Evolutionary conservation across 2,329 filamentous ascomycete species (phyloP), one percentile per base, ranked within the genome.

Genomic region (Ophiocordyceps camponoti-saundersi): DNA sequence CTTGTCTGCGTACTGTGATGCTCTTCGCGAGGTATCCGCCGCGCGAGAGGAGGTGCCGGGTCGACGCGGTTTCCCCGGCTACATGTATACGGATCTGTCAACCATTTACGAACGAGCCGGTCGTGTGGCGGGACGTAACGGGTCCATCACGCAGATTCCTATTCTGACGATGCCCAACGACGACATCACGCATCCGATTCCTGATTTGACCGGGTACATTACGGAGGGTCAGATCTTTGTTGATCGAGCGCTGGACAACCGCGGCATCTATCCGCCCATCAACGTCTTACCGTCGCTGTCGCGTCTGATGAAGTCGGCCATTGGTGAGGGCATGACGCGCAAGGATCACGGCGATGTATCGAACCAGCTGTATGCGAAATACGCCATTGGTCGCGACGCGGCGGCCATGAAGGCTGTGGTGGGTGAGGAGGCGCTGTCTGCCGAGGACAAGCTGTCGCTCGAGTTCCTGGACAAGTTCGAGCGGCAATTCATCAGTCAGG

Each of bases 1-100:
- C 76, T 71, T 98, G 57, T 92, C 92, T 1, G 88, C 92, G 45
- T 98, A 98, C 76, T 98, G 93, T 66, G 92, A 98, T 66, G 93
- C 92, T 54, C 82, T 98, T 54, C 92, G 92, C 78, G 92, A 98
- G 70, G 92, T 98, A 45, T 98, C 92, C 15, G 90, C 92, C 47
- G 92, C 92, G 46, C 80, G 92, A 71, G 92, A 98, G 76, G 92
- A 98, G 80, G 92, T 98, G 42, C 92, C 92, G 40, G 92, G 92
- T 75, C 90, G 92, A 66, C 90, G 92, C 80, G 92, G 92, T 77
- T 98, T 92, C 73, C 92, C 92, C 47, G 92, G 92, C 85, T 98
- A 98, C 77, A 98, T 98, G 92, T 98, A 98, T 75, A 98, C 92
- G 56, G 93, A 98, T 79, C 85, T 98, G 80, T 95, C 92, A 50